Percentiles rank a stretch among this genome's conserved stretches.
These are phyloP conservation scores for Onygena corvina DNA, from an alignment of 2,329 filamentous ascomycete species.

Conservation along the genomic window DNA sequence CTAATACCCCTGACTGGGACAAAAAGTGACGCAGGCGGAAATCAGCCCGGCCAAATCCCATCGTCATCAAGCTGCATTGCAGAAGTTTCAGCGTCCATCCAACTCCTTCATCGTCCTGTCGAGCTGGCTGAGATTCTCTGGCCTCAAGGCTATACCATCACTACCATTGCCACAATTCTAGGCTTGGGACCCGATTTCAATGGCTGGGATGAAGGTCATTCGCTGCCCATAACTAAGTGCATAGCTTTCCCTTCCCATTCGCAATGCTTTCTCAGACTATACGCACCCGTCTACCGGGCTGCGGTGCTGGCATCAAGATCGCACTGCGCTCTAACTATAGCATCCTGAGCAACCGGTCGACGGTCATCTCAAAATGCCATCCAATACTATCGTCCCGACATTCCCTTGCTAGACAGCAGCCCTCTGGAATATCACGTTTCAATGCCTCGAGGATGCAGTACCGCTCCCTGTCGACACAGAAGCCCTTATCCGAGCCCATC, in stretches of 20 bases:
- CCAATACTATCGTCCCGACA: background rate
- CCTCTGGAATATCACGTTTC: background rate
- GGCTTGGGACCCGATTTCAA: background rate
- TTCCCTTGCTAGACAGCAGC: background rate
- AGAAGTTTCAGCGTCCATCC: background rate
- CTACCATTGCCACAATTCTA: background rate
- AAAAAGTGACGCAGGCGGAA: constrained; percentile 6
- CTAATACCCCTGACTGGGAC: constrained; percentile 3
- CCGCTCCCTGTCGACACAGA: background rate
- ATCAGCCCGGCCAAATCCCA: background rate
- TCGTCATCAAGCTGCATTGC: too few species aligned
- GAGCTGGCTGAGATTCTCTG: background rate
- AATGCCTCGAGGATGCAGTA: background rate
- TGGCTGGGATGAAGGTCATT: constrained; percentile 1
- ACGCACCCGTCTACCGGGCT: constrained; percentile 4
- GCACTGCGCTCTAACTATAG: background rate
- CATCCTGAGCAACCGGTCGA: background rate
- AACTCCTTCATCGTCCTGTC: background rate
- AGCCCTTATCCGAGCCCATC: background rate
- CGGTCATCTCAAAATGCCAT: background rate
- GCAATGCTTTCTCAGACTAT: background rate
- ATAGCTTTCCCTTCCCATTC: background rate
- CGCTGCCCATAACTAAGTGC: background rate
- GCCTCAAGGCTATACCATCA: too few species aligned
- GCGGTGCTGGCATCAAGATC: constrained; percentile 1